Base-by-base conservation (phyloP, 164 flowering plant genomes). In the Saururus chinensis region DNA sequence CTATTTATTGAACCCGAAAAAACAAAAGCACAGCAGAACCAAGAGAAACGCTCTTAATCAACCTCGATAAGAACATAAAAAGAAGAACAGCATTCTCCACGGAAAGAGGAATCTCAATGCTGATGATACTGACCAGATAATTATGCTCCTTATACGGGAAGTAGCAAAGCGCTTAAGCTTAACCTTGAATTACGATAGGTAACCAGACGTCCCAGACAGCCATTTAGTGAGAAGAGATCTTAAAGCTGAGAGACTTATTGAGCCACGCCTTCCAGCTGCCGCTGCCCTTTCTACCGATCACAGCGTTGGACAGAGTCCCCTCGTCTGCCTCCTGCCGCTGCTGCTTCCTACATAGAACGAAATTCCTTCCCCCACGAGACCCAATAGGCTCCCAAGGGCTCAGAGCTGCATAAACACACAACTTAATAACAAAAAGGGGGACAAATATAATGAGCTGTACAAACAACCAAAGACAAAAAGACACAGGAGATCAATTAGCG, bases 311-410 rank as follows among this genome's bases (percentile, higher is more conserved):
- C 48, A 7, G 51, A 9, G 53, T 22, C 62, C 59, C 35, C 57
- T 30, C 59, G 12, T 56, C 49, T 58, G 24, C 66, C 59, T 24
- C 21, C 24, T 26, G 42, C 42, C 66, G 64, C 60, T 45, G 60
- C 60, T 68, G 70, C 72, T 81, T 83, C 82, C 79, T 83, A 80
- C 79, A 82, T 21, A 86, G 75, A 68, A 79, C 57, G 61, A 86
- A 86, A 53, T 76, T 79, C 60, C 88, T 81, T 13, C 56, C 78
- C 5, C 79, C 84, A 9, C 51, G 40, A 17, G 81, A 74, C 42
- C 92, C 86, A 25, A 86, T 86, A 19, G 68, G 52, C 41, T 82
- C 87, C 76, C 65, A 66, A 6, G 88, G 86, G 54, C 69, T 75
- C 73, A 86, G 62, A 60, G 87, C 92, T 86, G 65, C 26, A 58